Evolutionary conservation across 768 basidiomycete species (phyloP).

Genomic region (Boletellus ananiceps): DNA sequence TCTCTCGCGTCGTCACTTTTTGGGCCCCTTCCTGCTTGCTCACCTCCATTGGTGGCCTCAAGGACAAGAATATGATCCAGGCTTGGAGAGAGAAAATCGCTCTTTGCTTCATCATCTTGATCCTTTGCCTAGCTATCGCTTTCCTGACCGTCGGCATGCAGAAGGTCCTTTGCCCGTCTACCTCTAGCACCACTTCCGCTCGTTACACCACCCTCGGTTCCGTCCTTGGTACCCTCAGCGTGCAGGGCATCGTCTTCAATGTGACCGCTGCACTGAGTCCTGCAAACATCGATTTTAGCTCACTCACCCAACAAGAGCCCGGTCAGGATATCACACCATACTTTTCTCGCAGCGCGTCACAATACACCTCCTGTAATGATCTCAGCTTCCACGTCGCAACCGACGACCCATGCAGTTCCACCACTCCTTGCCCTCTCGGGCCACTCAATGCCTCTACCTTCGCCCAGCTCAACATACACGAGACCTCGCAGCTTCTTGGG

Average conservation of each 20-base stretch:
- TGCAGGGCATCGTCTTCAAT: constrained; percentile 77
- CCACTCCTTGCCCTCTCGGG: constrained; percentile 63
- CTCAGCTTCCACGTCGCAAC: constrained; percentile 64
- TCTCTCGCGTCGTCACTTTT: constrained; percentile 75
- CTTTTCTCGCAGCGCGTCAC: constrained; percentile 66
- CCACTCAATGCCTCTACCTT: constrained; percentile 56
- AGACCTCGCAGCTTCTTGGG: constrained; percentile 69
- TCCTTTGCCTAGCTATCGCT: constrained; percentile 76
- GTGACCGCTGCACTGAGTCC: constrained; percentile 48
- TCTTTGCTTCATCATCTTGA: constrained; percentile 78
- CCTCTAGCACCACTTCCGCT: constrained; percentile 37
- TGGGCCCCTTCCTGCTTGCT: constrained; percentile 87
- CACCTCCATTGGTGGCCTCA: constrained; percentile 70
- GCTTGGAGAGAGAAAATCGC: constrained; percentile 99
- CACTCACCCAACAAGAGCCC: constrained; percentile 49
- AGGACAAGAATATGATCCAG: constrained; percentile 70
- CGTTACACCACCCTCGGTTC: constrained; percentile 54
- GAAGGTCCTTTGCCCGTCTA: constrained; percentile 81
- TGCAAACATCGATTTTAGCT: constrained; percentile 51
- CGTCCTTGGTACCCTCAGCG: constrained; percentile 58
- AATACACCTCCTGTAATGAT: constrained; percentile 62
- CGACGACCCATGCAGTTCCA: constrained; percentile 64
- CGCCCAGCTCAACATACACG: constrained; percentile 53
- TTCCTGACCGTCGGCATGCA: constrained; percentile 95
- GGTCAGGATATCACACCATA: constrained; percentile 90